These are phyloP conservation scores for Zizania palustris DNA, from an alignment of 202 grass and related monocot genomes.

Conservation along the genomic window DNA sequence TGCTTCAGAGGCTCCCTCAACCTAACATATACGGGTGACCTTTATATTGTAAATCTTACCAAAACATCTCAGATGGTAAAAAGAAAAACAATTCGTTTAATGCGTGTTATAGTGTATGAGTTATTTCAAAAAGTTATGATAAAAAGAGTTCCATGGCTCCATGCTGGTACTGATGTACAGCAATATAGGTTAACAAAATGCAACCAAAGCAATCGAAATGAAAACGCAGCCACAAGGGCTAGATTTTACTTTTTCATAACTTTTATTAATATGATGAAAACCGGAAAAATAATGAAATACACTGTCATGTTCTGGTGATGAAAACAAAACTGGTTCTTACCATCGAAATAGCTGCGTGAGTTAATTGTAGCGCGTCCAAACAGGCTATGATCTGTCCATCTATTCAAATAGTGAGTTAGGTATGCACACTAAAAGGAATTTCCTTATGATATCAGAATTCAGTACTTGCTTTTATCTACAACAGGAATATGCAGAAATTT, in stretches of 20 bases:
- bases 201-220: neutral
- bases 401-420: conserved; percentile 41
- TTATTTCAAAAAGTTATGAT: neutral
- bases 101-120: neutral
- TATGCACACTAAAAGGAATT: neutral
- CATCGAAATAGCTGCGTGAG: conserved; percentile 72
- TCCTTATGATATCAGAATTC: conserved; percentile 3
- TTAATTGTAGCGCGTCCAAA: conserved; percentile 80
- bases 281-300: neutral
- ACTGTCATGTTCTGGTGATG: neutral
- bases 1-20: conserved; percentile 51
- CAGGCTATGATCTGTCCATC: conserved; percentile 68
- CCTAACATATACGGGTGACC: conserved; percentile 29
- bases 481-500: conserved; percentile 85
- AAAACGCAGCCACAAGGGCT: no score
- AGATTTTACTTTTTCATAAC: no score
- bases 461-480: conserved; percentile 61
- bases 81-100: neutral
- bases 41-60: neutral
- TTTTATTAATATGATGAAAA: no score
- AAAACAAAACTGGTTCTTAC: conserved; percentile 39
- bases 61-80: neutral
- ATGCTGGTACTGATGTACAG: neutral
- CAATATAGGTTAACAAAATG: neutral
- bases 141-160: neutral